Evolutionary conservation across 805 yeast species (phyloP).

Genomic region (Monosporozyma servazzii): DNA sequence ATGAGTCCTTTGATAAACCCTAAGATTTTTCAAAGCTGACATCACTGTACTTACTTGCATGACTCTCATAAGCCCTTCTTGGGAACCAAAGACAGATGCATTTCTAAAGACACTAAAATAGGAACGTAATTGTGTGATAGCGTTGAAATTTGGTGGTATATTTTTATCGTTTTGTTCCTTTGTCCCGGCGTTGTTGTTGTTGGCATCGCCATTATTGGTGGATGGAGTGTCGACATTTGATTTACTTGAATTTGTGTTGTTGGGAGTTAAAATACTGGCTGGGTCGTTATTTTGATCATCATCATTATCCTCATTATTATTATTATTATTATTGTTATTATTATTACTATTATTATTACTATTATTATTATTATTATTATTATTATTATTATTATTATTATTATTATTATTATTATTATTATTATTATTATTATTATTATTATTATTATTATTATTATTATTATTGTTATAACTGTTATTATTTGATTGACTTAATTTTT

Average conservation of each 20-base stretch:
- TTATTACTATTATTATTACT: too few relatives aligned
- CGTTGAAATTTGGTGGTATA: conserved; percentile 15
- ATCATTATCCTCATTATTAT: too few relatives aligned
- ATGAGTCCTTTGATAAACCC: conserved; percentile 44
- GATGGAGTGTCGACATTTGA: not conserved
- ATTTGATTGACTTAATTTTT: not conserved
- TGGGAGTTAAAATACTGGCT: not conserved
- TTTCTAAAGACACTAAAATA: conserved; percentile 38
- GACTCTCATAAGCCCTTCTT: conserved; percentile 55
- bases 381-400: too few relatives aligned
- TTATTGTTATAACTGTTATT: conserved; percentile 12
- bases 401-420: too few relatives aligned
- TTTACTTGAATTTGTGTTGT: conserved; percentile 1
- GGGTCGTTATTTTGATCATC: not conserved
- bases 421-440: not conserved
- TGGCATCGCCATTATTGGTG: not conserved
- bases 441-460: conserved; percentile 41
- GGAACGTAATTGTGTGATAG: conserved; percentile 28
- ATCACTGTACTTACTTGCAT: conserved; percentile 73
- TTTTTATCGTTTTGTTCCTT: not conserved
- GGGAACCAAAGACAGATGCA: conserved; percentile 52
- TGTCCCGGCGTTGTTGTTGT: not conserved
- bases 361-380: too few relatives aligned
- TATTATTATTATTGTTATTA: too few relatives aligned
- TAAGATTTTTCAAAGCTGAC: conserved; percentile 59